These are phyloP conservation scores for Phytophthora melonis DNA, from an alignment of 352 stramenopile species.

Conservation along the genomic window DNA sequence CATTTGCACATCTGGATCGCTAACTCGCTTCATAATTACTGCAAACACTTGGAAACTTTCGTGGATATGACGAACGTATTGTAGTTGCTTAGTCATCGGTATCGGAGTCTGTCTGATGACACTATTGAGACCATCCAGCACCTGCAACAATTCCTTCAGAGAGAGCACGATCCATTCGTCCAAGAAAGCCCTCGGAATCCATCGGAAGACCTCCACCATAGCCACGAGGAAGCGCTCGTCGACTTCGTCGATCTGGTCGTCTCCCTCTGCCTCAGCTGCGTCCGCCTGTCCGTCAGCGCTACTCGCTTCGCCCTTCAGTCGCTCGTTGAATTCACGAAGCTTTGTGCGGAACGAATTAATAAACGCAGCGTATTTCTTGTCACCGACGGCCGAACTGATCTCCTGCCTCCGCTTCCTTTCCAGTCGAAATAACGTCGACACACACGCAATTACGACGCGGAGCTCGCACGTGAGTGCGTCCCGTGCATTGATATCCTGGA, in stretches of 20 bases:
- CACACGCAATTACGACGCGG: slow-evolving; percentile 44
- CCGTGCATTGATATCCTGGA: slow-evolving; percentile 7
- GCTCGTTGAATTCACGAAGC: slow-evolving; percentile 58
- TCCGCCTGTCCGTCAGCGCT: slow-evolving; percentile 9
- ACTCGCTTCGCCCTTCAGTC: slow-evolving; percentile 3
- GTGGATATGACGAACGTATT: slow-evolving; percentile 23
- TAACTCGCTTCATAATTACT: slow-evolving; percentile 48
- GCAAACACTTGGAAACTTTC: slow-evolving; percentile 48
- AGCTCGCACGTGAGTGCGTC: slow-evolving; percentile 36
- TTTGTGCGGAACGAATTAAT: slow-evolving; percentile 54
- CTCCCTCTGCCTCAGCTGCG: slow-evolving; percentile 11
- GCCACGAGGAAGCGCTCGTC: slow-evolving; percentile 29
- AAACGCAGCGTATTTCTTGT: slow-evolving; percentile 64
- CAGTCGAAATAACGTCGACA: slow-evolving; percentile 61
- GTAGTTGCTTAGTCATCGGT: slow-evolving; percentile 1
- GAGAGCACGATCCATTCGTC: slow-evolving; percentile 66
- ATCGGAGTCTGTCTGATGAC: slow-evolving; percentile 28
- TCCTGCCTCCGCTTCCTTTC: slow-evolving; percentile 55
- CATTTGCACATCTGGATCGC: slow-evolving; percentile 53
- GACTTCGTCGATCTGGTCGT: background rate
- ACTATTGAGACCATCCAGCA: slow-evolving; percentile 36
- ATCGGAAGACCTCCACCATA: slow-evolving; percentile 45
- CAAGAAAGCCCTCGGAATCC: slow-evolving; percentile 52
- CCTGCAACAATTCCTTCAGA: slow-evolving; percentile 59
- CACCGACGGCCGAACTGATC: slow-evolving; percentile 37